A percentile compares a stretch with the other conserved stretches of the same genome.
These are phyloP conservation scores for Sarocladiaceae sp. DNA, from an alignment of 2,329 filamentous ascomycete genomes.

Conservation along the genomic window DNA sequence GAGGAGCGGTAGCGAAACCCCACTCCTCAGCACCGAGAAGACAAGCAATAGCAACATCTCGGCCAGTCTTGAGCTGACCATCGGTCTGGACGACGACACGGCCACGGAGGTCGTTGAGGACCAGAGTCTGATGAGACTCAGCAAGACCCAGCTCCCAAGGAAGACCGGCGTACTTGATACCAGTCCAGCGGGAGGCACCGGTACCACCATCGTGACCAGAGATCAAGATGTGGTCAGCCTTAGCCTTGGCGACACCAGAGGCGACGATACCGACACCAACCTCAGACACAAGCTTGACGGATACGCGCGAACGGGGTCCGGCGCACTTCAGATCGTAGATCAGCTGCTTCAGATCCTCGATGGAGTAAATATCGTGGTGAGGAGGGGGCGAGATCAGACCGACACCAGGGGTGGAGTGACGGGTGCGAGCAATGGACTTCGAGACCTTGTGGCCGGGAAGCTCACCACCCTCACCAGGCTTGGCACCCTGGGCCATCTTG, in stretches of 20 bases:
- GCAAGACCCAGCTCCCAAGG: slow-evolving; percentile 96
- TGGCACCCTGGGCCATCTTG: slow-evolving; percentile 98
- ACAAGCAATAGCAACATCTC: slow-evolving; percentile 91
- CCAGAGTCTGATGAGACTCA: slow-evolving; percentile 93
- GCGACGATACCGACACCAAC: slow-evolving; percentile 96
- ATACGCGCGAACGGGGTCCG: slow-evolving; percentile 84
- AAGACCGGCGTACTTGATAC: slow-evolving; percentile 96
- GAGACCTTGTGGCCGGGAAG: slow-evolving; percentile 96
- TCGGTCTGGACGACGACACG: slow-evolving; percentile 96
- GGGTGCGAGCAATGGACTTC: slow-evolving; percentile 85
- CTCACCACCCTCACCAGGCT: slow-evolving; percentile 96
- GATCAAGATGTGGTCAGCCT: slow-evolving; percentile 94
- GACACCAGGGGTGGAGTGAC: slow-evolving; percentile 93
- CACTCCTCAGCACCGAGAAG: slow-evolving; percentile 96
- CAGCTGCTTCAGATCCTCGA: slow-evolving; percentile 94
- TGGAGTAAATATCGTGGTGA: slow-evolving; percentile 97
- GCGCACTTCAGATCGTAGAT: slow-evolving; percentile 98
- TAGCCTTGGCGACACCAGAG: slow-evolving; percentile 94
- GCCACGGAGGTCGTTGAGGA: slow-evolving; percentile 90
- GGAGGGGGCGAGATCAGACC: slow-evolving; percentile 93
- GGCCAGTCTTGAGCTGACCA: slow-evolving; percentile 85
- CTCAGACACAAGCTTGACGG: slow-evolving; percentile 96
- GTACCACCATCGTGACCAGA: slow-evolving; percentile 96
- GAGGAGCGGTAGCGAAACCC: slow-evolving; percentile 89
- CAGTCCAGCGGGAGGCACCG: slow-evolving; percentile 93